Evolutionary conservation across 441 rosid species (phyloP), one percentile per base, ranked within the genome.

Genomic region (Breynia disticha): DNA sequence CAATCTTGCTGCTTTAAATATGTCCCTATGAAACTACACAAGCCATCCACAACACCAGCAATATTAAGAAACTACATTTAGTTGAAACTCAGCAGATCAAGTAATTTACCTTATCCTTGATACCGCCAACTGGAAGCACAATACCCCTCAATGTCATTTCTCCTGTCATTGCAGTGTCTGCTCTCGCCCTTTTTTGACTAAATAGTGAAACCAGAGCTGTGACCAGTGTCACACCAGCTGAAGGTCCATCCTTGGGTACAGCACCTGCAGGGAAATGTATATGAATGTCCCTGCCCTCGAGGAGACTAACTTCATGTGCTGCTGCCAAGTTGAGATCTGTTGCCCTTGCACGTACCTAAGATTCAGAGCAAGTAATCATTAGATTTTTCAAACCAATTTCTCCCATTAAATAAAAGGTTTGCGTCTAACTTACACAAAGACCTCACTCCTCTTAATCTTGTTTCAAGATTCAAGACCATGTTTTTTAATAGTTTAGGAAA

Each of bases 201-300:
- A 93, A 86, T 38, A 93, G 65, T 17, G 99, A 93, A 70, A 93
- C 95, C 59, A 93, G 78, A 44, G 97, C 95, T 1, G 99, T 89
- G 48, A 93, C 99, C 46, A 93, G 76, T 59, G 99, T 93, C 73
- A 93, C 89, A 51, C 99, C 99, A 12, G 99, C 99, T 50, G 99
- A 93, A 35, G 99, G 99, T 17, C 97, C 99, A 47, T 93, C 99
- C 76, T 93, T 93, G 9, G 95, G 99, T 53, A 86, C 82, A 45
- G 99, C 99, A 64, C 99, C 99, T 42, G 97, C 88, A 41, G 99
- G 99, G 67, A 93, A 93, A 76, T 93, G 99, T 71, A 93, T 83
- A 72, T 93, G 99, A 68, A 93, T 57, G 74, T 89, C 99, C 67
- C 85, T 73, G 48, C 95, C 97, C 69, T 81, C 86, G 49, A 93